These are phyloP conservation scores for Canariomyces notabilis DNA, from an alignment of 2,329 filamentous ascomycete genomes.

Conservation along the genomic window DNA sequence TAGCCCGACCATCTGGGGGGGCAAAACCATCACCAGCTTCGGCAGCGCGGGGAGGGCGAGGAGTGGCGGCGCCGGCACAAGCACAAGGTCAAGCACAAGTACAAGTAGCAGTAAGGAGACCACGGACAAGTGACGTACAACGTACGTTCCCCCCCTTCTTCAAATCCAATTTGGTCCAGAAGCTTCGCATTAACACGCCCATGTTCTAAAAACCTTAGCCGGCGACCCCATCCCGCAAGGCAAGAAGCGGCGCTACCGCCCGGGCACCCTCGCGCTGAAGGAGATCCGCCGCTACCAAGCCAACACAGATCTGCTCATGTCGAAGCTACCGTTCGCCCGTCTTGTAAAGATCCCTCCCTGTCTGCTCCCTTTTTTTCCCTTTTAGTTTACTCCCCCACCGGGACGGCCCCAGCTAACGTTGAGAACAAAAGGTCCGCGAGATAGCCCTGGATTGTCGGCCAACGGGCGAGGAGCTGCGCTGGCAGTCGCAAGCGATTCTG, in stretches of 20 bases:
- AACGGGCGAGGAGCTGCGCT: constrained; percentile 67
- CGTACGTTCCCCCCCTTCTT: constrained; percentile 28
- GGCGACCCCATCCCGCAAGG: constrained; percentile 65
- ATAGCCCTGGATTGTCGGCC: constrained; percentile 63
- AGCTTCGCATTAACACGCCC: no score
- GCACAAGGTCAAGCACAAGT: constrained; percentile 3
- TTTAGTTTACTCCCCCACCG: no score
- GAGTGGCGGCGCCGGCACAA: not conserved
- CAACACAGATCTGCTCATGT: constrained; percentile 79
- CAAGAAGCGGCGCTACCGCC: constrained; percentile 61
- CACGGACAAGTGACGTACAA: constrained; percentile 33
- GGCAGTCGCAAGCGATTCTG: constrained; percentile 93
- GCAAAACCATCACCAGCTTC: constrained; percentile 10
- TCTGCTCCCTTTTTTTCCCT: not conserved
- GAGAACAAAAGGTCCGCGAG: constrained; percentile 55
- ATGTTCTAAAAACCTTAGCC: constrained; percentile 42
- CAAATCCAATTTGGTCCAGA: not conserved
- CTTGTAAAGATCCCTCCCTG: no score
- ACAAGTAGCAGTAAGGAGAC: not conserved
- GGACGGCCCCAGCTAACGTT: not conserved
- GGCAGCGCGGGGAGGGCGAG: constrained; percentile 17
- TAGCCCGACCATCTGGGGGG: constrained; percentile 4
- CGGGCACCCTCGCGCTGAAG: constrained; percentile 79
- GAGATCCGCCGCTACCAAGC: constrained; percentile 91
- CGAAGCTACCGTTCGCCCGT: constrained; percentile 74